These are phyloP conservation scores for Protomyces lactucae-debilis DNA, from an alignment of 1,139 yeast species.

Conservation along the genomic window DNA sequence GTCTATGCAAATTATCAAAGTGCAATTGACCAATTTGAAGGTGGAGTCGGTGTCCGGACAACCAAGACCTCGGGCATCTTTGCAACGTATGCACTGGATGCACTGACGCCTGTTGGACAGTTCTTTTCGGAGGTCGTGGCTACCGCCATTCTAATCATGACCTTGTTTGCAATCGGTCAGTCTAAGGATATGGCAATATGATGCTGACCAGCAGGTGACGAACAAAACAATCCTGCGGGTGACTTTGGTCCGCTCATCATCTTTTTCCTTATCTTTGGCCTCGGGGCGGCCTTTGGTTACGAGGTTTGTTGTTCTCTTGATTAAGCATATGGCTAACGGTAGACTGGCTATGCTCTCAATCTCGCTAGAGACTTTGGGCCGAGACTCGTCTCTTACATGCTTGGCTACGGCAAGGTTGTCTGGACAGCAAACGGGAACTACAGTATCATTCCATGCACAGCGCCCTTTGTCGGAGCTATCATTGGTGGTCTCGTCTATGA, in stretches of 20 bases:
- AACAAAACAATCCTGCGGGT: slow-evolving; percentile 45
- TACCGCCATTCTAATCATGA: slow-evolving; percentile 45
- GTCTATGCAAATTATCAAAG: slow-evolving; percentile 38
- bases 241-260: slow-evolving; percentile 47
- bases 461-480: slow-evolving; percentile 46
- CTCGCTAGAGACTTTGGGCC: slow-evolving; percentile 54
- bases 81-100: slow-evolving; percentile 47
- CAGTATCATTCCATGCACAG: slow-evolving; percentile 51
- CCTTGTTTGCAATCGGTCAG: slow-evolving; percentile 48
- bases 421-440: slow-evolving; percentile 45
- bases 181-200: neutral
- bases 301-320: slow-evolving; percentile 52
- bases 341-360: slow-evolving; percentile 51
- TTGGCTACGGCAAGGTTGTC: slow-evolving; percentile 48
- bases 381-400: slow-evolving; percentile 45
- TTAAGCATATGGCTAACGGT: slow-evolving; percentile 38
- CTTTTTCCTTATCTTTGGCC: slow-evolving; percentile 44
- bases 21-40: slow-evolving; percentile 37
- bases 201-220: slow-evolving; percentile 44
- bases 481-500: slow-evolving; percentile 49
- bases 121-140: slow-evolving; percentile 47
- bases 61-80: slow-evolving; percentile 44
- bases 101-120: slow-evolving; percentile 45
- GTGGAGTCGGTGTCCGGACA: slow-evolving; percentile 35
- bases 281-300: slow-evolving; percentile 48